Conservation (phyloP, 176 grass and related monocot genomes). For the Musa schizocarpa region DNA sequence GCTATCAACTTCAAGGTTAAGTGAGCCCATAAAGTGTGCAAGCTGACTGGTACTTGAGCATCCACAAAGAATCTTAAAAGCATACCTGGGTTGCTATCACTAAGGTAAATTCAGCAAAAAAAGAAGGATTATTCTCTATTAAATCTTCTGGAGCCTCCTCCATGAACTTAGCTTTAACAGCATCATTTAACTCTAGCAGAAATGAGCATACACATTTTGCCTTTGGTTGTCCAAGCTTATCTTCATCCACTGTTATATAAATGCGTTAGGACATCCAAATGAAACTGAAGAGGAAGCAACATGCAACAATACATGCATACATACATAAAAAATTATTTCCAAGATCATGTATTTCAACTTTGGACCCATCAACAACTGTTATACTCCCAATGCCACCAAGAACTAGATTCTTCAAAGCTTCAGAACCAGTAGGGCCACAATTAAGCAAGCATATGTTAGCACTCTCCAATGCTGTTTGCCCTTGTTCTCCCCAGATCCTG, state of each 20-base stretch:
- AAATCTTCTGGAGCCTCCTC: constrained; percentile 63
- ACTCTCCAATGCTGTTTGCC: constrained; percentile 73
- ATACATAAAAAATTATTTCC: constrained; percentile 91
- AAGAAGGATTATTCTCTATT: constrained; percentile 47
- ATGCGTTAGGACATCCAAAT: not conserved
- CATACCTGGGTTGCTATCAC: constrained; percentile 14
- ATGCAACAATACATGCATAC: constrained; percentile 32
- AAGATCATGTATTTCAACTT: constrained; percentile 61
- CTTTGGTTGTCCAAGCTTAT: constrained; percentile 73
- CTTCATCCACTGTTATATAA: constrained; percentile 57
- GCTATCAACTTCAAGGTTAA: not conserved
- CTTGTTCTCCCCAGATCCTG: constrained; percentile 65
- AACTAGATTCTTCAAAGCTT: constrained; percentile 14
- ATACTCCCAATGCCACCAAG: constrained; percentile 10
- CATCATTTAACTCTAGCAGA: constrained; percentile 92
- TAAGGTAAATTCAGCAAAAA: constrained; percentile 10
- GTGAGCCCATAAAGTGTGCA: not conserved
- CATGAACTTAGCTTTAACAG: constrained; percentile 91
- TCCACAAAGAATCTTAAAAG: not conserved
- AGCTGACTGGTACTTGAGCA: not conserved
- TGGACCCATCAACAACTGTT: constrained; percentile 63
- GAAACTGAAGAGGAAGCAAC: not conserved
- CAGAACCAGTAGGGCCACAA: constrained; percentile 14
- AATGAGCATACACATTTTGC: constrained; percentile 84
- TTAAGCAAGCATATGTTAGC: constrained; percentile 70